Evolutionary conservation across 2,329 filamentous ascomycete genomes (phyloP), one percentile per base, ranked within the genome.

Genomic region (Juglanconis sp.): DNA sequence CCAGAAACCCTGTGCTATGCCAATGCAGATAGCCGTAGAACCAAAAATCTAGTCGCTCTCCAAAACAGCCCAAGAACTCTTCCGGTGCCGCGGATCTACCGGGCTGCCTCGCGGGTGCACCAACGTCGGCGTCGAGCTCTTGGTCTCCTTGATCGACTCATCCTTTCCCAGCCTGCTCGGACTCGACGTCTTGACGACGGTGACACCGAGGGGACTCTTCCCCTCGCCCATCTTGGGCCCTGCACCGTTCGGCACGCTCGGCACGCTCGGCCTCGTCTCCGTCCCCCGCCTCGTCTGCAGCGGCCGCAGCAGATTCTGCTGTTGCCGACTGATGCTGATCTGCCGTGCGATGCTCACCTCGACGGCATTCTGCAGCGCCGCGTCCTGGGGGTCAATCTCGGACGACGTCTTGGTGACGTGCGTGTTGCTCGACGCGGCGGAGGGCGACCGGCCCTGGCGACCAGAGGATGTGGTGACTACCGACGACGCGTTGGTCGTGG

Each of bases 311-410:
- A 88, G 73, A 67, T 82, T 80, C 17, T 83, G 77, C 70, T 89
- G 87, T 71, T 86, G 79, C 11, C 81, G 76, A 11, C 85, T 87
- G 32, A 89, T 76, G 65, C 83, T 87, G 65, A 90, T 88, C 69
- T 89, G 86, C 1, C 87, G 78, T 0, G 87, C 87, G 65, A 90
- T 89, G 1, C 86, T 88, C 50, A 87, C 78, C 70, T 88, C 83
- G 4, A 87, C 85, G 1, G 86, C 83, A 48, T 79, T 79, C 64
- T 81, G 79, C 13, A 83, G 71, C 6, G 74, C 77, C 30, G 71
- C 70, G 64, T 79, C 76, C 1, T 72, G 56, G 35, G 79, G 76
- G 38, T 80, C 77, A 10, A 71, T 61, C 10, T 73, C 71, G 7
- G 69, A 58, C 30, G 74, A 73, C 3, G 69, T 66, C 60, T 68